Conservation (phyloP, 805 yeast species). For the Babjeviella inositovora region DNA sequence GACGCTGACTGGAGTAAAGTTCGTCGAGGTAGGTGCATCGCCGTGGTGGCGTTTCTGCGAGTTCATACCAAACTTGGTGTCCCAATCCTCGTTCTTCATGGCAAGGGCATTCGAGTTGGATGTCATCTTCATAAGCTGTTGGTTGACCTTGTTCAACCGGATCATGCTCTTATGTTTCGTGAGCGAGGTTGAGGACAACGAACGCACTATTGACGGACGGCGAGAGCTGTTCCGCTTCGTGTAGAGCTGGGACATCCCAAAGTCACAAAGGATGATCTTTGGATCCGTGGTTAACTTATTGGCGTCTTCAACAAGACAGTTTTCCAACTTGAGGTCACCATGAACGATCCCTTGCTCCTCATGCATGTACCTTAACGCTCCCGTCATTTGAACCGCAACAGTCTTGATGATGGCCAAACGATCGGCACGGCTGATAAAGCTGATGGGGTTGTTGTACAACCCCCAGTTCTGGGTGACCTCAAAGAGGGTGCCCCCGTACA, state of each 20-base stretch:
- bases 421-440: slow-evolving; percentile 9
- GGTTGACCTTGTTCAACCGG: too few species aligned
- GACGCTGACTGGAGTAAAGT: too few species aligned
- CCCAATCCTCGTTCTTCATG: too few species aligned
- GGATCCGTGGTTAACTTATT: slow-evolving; percentile 7
- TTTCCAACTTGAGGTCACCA: slow-evolving; percentile 75
- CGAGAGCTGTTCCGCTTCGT: too few species aligned
- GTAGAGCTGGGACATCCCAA: slow-evolving; percentile 52
- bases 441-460: slow-evolving; percentile 12
- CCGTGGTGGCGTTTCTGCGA: too few species aligned
- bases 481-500: slow-evolving; percentile 67
- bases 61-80: too few species aligned
- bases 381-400: slow-evolving; percentile 34
- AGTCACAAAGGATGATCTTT: slow-evolving; percentile 59
- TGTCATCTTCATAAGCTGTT: too few species aligned
- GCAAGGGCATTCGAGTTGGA: too few species aligned
- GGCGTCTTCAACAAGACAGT: slow-evolving; percentile 43
- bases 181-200: too few species aligned
- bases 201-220: too few species aligned
- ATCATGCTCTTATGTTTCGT: too few species aligned
- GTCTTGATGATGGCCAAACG: slow-evolving; percentile 16
- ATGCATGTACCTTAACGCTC: slow-evolving; percentile 50
- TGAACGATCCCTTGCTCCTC: slow-evolving; percentile 48
- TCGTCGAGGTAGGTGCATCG: too few species aligned
- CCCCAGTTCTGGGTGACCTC: slow-evolving; percentile 66